These are phyloP conservation scores for Balamuthia mandrillaris DNA, from an alignment of 208 protist genomes.

Conservation along the genomic window DNA sequence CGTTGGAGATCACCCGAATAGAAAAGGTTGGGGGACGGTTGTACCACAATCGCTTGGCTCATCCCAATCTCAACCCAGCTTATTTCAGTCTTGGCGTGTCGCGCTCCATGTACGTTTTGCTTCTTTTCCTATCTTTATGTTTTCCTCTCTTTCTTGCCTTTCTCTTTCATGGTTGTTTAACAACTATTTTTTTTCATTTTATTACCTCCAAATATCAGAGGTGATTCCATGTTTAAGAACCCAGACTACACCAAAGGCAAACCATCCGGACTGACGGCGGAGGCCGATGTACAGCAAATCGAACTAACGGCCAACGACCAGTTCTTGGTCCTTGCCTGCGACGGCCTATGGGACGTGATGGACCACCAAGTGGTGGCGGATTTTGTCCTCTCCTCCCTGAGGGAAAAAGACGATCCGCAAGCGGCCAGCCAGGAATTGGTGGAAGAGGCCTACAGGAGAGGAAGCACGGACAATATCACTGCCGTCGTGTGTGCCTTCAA, in stretches of 20 bases:
- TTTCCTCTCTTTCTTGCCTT: neutral
- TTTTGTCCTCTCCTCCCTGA: neutral
- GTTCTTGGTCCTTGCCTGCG: constrained; percentile 59
- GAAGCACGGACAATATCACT: constrained; percentile 71
- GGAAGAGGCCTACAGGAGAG: constrained; percentile 62
- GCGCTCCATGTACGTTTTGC: neutral
- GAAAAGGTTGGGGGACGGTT: neutral
- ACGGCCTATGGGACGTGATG: constrained; percentile 70
- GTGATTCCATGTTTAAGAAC: neutral
- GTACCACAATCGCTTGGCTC: neutral
- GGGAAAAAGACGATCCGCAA: constrained; percentile 44
- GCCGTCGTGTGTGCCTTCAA: too few species aligned
- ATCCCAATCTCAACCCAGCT: neutral
- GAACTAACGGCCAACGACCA: constrained; percentile 31
- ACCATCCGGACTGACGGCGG: neutral
- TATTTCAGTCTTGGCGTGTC: constrained; percentile 13
- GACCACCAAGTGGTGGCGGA: constrained; percentile 27
- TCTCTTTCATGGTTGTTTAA: too few species aligned
- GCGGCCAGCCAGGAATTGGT: constrained; percentile 51
- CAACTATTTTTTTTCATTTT: too few species aligned
- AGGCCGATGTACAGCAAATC: neutral
- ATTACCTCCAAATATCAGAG: neutral
- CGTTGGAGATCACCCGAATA: neutral
- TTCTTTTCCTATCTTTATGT: neutral
- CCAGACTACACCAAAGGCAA: constrained; percentile 15